These are phyloP conservation scores for Uncinocarpus reesii DNA, from an alignment of 2,329 filamentous ascomycete species.

Conservation along the genomic window DNA sequence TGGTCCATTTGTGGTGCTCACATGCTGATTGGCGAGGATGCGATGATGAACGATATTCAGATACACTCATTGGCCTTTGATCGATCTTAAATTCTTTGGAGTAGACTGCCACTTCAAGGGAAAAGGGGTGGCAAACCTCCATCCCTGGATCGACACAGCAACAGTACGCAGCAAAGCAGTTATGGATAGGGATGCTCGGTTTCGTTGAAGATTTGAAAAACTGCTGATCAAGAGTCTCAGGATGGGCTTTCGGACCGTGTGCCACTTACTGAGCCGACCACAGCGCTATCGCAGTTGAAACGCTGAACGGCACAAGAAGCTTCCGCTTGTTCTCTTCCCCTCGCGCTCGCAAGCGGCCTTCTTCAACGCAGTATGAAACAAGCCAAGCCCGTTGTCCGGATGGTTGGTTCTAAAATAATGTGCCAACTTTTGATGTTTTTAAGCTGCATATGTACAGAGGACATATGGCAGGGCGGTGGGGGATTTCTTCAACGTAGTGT, in stretches of 20 bases:
- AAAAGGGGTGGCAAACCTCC: too few species aligned
- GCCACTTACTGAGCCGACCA: neutral
- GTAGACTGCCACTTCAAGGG: too few species aligned
- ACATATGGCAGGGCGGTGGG: too few species aligned
- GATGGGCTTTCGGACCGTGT: neutral
- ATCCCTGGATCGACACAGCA: too few species aligned
- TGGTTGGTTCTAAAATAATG: constrained; percentile 3
- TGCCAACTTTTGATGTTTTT: neutral
- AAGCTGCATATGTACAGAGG: neutral
- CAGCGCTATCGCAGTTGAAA: constrained; percentile 1
- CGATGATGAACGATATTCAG: neutral
- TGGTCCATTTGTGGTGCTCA: too few species aligned
- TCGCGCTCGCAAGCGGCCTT: neutral
- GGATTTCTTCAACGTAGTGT: too few species aligned
- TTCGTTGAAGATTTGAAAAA: too few species aligned
- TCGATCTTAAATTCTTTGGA: too few species aligned
- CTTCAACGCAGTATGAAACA: constrained; percentile 8
- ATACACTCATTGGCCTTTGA: neutral
- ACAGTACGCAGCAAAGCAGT: too few species aligned
- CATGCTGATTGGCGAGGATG: constrained; percentile 5
- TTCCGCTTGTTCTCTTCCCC: neutral
- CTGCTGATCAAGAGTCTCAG: neutral
- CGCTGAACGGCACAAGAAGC: constrained; percentile 6
- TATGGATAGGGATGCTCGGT: too few species aligned
- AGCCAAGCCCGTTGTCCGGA: neutral